Conservation (phyloP, 306 rosid genomes). For the Oxytropis ochrocephala region DNA sequence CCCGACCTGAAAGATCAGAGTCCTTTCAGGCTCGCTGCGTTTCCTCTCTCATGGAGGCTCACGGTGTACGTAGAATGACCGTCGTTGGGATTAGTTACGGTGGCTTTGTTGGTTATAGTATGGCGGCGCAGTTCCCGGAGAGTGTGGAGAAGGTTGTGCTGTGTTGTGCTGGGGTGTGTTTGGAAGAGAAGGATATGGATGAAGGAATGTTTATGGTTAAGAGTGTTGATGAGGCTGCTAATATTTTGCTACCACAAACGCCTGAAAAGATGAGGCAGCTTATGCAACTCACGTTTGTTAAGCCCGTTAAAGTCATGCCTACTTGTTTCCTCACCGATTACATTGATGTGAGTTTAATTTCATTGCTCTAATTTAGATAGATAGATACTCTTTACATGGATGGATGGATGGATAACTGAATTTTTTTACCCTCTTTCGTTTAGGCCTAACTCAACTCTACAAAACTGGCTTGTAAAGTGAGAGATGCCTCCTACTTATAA, state of each 20-base stretch:
- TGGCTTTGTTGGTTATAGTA: constrained; percentile 75
- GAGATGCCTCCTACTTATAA: too few species aligned
- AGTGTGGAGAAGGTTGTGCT: constrained; percentile 57
- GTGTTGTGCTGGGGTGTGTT: constrained; percentile 72
- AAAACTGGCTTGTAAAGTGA: too few species aligned
- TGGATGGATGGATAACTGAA: too few species aligned
- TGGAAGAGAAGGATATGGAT: constrained; percentile 75
- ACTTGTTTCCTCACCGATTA: constrained; percentile 59
- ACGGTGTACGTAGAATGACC: constrained; percentile 29
- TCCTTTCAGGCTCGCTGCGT: constrained; percentile 72
- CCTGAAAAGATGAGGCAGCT: constrained; percentile 53
- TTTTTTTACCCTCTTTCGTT: too few species aligned
- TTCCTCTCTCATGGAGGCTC: constrained; percentile 50
- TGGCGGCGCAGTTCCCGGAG: constrained; percentile 74
- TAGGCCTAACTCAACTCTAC: too few species aligned
- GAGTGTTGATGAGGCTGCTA: constrained; percentile 59
- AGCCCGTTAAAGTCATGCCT: constrained; percentile 45
- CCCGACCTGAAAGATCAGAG: constrained; percentile 59
- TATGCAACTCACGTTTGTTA: constrained; percentile 46
- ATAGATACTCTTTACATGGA: neutral
- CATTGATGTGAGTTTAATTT: constrained; percentile 47
- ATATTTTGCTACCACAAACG: constrained; percentile 56
- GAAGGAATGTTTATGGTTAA: constrained; percentile 62
- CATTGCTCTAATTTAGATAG: neutral
- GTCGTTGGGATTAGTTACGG: constrained; percentile 81